Evolutionary conservation across 2,329 filamentous ascomycete species (phyloP), one percentile per base, ranked within the genome.

Genomic region (Clarireedia hainanense): DNA sequence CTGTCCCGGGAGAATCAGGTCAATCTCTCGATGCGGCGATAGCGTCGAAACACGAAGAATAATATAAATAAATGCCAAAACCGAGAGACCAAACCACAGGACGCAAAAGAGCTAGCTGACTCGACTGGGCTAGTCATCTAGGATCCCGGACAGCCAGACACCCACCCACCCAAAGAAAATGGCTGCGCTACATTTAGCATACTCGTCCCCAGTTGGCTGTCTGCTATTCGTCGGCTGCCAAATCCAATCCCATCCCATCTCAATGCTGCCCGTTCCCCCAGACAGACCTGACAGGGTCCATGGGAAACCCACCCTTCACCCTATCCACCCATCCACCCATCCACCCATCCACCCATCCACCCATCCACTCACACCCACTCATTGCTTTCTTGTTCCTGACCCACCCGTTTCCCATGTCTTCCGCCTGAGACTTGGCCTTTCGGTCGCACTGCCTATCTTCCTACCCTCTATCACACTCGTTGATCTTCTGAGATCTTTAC

Each of bases 401-500:
- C 62, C 59, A 61, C 57, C 57, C 56, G 55, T 57, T 50, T 49
- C 52, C 52, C 58, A 56, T 57, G 55, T 26, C 50, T 50, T 52
- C 47, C 59, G 48, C 52, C 53, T 61, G 58, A 63, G 60, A 60
- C 64, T 62, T 64, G 61, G 60, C 64, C 60, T 56, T 61, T 60
- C 50, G 50, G 61, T 58, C 54, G 50, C 46, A 55, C 60, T 64
- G 65, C 62, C 65, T 68, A 65, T 68, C 64, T 65, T 34, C 14
- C 5, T 59, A 57, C 58, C 52, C 58, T 63, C 60, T 67, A 64
- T 66, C 64, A 62, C 60, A 50, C 55, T 63, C 61, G 62, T 65
- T 60, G 63, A 65, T 65, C 63, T 61, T 55, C 59, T 42, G 55
- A 57, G 52, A 50, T 60, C 62, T 58, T 63, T 69, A 68, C 64